These are phyloP conservation scores for Pestalotiopsis sp. DNA, from an alignment of 2,329 filamentous ascomycete genomes.

Conservation along the genomic window DNA sequence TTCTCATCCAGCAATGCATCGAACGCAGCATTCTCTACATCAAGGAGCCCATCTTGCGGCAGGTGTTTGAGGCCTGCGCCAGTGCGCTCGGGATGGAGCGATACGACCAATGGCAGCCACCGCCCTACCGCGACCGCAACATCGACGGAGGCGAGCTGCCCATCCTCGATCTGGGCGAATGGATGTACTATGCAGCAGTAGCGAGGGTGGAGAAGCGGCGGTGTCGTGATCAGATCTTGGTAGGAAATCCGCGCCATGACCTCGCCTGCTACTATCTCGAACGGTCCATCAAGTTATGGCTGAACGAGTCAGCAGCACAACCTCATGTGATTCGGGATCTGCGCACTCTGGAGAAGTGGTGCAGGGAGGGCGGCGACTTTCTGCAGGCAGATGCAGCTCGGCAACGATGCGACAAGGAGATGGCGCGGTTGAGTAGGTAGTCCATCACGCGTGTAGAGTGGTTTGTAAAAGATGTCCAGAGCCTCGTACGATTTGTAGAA, in stretches of 20 bases:
- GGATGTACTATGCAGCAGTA: not conserved
- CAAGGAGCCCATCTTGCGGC: not conserved
- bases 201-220: not conserved
- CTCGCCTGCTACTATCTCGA: not conserved
- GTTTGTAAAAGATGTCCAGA: not conserved
- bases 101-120: not conserved
- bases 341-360: not conserved
- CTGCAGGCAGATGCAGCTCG: not conserved
- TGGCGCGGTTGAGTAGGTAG: not conserved
- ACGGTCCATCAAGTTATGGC: not conserved
- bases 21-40: conserved; percentile 2
- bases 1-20: not conserved
- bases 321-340: not conserved
- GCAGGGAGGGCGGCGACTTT: not conserved
- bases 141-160: not conserved
- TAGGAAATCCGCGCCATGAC: not conserved
- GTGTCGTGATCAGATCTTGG: not conserved
- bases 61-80: not conserved
- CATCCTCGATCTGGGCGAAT: not conserved
- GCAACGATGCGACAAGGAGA: not conserved
- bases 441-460: not conserved
- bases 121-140: not conserved
- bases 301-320: not conserved
- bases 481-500: not conserved
- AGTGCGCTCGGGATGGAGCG: not conserved